Percentiles rank a stretch among this genome's conserved stretches.
These are phyloP conservation scores for Fusarium sp. DNA, from an alignment of 2,329 filamentous ascomycete species.

Conservation along the genomic window DNA sequence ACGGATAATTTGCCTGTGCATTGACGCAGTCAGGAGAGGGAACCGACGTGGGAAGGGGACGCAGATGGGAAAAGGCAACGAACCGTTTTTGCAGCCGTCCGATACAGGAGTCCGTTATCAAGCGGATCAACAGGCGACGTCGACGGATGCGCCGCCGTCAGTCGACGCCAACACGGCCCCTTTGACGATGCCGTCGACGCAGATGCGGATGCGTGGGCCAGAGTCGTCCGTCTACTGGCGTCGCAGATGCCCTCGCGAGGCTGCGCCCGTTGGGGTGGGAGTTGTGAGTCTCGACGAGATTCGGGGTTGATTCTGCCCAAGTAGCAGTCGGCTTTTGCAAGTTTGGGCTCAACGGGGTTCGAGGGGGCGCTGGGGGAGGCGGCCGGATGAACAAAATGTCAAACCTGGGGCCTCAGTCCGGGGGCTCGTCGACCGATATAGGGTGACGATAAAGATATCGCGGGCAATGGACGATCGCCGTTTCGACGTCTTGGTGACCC, in stretches of 20 bases:
- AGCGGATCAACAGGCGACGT: slow-evolving; percentile 42
- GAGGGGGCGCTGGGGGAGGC: slow-evolving; percentile 30
- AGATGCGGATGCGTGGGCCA: slow-evolving; percentile 28
- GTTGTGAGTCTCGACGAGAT: slow-evolving; percentile 18
- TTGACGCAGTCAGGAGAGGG: slow-evolving; percentile 25
- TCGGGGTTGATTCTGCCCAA: slow-evolving; percentile 30
- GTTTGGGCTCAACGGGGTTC: slow-evolving; percentile 35
- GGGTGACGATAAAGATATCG: slow-evolving; percentile 18
- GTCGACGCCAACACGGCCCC: slow-evolving; percentile 43
- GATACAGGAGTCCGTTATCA: slow-evolving; percentile 39
- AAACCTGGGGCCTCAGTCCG: slow-evolving; percentile 28
- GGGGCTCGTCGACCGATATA: slow-evolving; percentile 27
- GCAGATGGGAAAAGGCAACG: slow-evolving; percentile 27
- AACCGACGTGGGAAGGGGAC: background rate
- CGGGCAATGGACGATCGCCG: slow-evolving; percentile 37
- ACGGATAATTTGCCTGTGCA: slow-evolving; percentile 26
- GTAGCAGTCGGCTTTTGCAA: slow-evolving; percentile 38
- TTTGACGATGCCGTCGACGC: slow-evolving; percentile 28
- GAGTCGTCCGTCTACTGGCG: slow-evolving; percentile 18
- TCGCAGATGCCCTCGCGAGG: slow-evolving; percentile 27
- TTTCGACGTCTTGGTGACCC: slow-evolving; percentile 32
- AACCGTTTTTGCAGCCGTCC: slow-evolving; percentile 35
- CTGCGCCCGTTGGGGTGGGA: slow-evolving; percentile 20
- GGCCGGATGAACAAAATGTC: slow-evolving; percentile 26
- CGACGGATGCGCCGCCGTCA: slow-evolving; percentile 48